Evolutionary conservation across 2,329 filamentous ascomycete species (phyloP), one percentile per base, ranked within the genome.

Genomic region (Apiospora aurea): DNA sequence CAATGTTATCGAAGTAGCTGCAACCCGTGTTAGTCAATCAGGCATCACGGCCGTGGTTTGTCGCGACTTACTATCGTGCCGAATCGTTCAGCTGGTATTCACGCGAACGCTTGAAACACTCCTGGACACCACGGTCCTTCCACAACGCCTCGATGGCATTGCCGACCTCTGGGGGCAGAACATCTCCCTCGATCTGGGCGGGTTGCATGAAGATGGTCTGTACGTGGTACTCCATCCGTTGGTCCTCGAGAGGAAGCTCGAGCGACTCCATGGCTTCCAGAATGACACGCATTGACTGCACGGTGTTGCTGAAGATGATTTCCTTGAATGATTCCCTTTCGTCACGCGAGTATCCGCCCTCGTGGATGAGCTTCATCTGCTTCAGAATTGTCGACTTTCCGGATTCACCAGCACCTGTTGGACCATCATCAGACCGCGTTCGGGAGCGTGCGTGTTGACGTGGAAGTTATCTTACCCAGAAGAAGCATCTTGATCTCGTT

Each of bases 401-500:
- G 77, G 94, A 97, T 91, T 99, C 96, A 92, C 96, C 96, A 86
- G 96, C 96, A 89, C 94, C 94, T 97, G 79, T 69, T 29, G 51
- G 70, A 70, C 41, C 8, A 64, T 64, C 34, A 18, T 49, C 16
- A 26, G 44, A 68, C 13, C 46, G 26, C 24, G 21, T n/a, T 21
- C 24, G 47, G 70, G 70, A 71, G 70, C 76, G 73, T 1, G 57
- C 4, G 34, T 2, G 4, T n/a, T 41, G 57, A 16, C 34, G 57
- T 41, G 8, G 13, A 34, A n/a, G 2, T 29, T 29, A 88, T 18
- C 92, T 82, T 90, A 98, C 96, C 96, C 80, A 99, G 92, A 80
- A 99, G 90, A 79, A 99, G 89, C 96, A 99, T 98, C 91, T 99
- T 99, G 88, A 99, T 99, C 87, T 99, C 96, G 79, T 99, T 99